Base-by-base conservation (phyloP, 1,284 basidiomycete genomes). In the Sanguinoderma infundibulare region DNA sequence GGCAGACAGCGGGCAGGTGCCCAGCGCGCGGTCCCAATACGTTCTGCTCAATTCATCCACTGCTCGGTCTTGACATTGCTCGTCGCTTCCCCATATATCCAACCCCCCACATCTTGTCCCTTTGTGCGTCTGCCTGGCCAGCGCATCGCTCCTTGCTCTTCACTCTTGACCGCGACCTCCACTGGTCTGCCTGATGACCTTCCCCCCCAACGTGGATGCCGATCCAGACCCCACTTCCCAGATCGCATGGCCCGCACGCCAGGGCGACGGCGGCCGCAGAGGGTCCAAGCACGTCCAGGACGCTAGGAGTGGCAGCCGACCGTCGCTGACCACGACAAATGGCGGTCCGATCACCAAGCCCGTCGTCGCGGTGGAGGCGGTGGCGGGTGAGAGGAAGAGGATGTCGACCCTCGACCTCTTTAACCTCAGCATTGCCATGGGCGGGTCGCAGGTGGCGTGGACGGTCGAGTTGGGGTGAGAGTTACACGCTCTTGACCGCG, bases 391-490 rank as follows among this genome's bases (percentile, higher is more conserved):
- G 50, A 64, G 60, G 65, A 63, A 66, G 59, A 79, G 78, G 12
- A 74, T 92, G 65, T 81, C 86, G n/a, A 87, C 87, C 68, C 85
- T 87, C 83, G 84, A 92, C 72, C 83, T 93, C 63, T 83, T 92
- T 67, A 89, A 89, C 1, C 78, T 93, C 66, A 91, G 87, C 70
- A 84, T 92, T 63, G 89, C 90, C n/a, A 93, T 93, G 91, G 89
- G 84, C 28, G 96, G 97, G 10, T 94, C 96, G 35, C 96, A 98
- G 78, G 87, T 96, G 26, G 89, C 92, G 1, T 96, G 95, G 95
- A 95, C 92, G 0, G 88, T 96, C 7, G 94, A 96, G 72, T 84
- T 96, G 24, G 93, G 92, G 91, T 94, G 69, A 67, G 15, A n/a
- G 56, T 17, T 39, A 24, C 26, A 10, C 20, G 22, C 35, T 24